These are phyloP conservation scores for Sarocladium brachiariae DNA, from an alignment of 2,329 filamentous ascomycete species.

Conservation along the genomic window DNA sequence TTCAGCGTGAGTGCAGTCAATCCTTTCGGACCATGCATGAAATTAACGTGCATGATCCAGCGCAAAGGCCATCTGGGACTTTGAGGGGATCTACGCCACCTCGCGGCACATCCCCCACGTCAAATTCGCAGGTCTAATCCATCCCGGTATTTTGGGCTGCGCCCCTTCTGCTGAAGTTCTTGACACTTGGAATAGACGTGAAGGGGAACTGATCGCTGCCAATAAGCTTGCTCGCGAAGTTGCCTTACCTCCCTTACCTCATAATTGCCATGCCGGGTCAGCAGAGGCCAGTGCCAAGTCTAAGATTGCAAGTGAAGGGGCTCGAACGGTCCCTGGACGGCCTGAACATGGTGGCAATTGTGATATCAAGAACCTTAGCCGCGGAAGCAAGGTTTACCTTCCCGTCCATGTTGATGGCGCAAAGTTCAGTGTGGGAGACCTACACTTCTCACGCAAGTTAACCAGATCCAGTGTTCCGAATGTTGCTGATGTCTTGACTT, in stretches of 20 bases:
- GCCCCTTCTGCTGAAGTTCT: slow-evolving; percentile 75
- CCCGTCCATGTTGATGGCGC: slow-evolving; percentile 82
- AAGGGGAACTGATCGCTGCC: slow-evolving; percentile 62
- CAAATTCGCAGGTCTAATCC: slow-evolving; percentile 81
- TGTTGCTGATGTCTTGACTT: not conserved
- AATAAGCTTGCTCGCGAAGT: slow-evolving; percentile 50
- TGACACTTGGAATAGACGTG: slow-evolving; percentile 75
- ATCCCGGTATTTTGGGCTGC: slow-evolving; percentile 86
- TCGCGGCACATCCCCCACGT: slow-evolving; percentile 83
- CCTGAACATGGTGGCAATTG: slow-evolving; percentile 88
- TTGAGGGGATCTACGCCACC: slow-evolving; percentile 61
- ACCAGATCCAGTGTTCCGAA: too few species aligned
- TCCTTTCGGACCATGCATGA: not conserved
- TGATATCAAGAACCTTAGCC: slow-evolving; percentile 80
- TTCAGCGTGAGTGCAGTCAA: slow-evolving; percentile 52
- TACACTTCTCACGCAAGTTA: slow-evolving; percentile 64
- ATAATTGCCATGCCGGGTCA: slow-evolving; percentile 66
- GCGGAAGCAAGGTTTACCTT: slow-evolving; percentile 76
- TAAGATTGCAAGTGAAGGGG: slow-evolving; percentile 70
- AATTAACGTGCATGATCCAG: slow-evolving; percentile 15
- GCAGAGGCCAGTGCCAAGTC: slow-evolving; percentile 51
- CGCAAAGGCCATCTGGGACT: slow-evolving; percentile 54
- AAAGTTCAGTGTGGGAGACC: slow-evolving; percentile 83
- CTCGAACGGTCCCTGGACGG: slow-evolving; percentile 75
- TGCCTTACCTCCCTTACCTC: slow-evolving; percentile 66